Evolutionary conservation across 2,329 filamentous ascomycete genomes (phyloP), one percentile per base, ranked within the genome.

Genomic region (Trichoderma hamatum): DNA sequence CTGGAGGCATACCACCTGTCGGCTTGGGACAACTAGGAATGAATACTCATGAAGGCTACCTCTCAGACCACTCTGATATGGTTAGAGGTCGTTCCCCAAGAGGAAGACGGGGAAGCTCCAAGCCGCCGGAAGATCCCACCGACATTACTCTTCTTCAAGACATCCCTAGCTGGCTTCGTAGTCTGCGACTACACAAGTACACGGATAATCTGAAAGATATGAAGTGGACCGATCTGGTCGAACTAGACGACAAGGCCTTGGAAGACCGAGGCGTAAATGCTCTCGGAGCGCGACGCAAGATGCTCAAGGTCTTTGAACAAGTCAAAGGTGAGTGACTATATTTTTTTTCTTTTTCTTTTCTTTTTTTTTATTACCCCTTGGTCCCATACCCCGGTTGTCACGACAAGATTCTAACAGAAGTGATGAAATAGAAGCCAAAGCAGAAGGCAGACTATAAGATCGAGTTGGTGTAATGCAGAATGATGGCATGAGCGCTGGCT

Each of bases 231-330:
- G 96, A 99, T 66, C 82, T 99, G 74, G 84, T 99, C 70, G 92
- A 96, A 80, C 84, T 99, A 74, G 93, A 97, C 76, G 96, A 99
- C 74, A 94, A 94, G 77, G 94, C 93, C 60, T 84, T 99, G 72
- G 95, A 98, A 82, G 92, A 93, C 30, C 91, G 93, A 64, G 96
- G 96, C 61, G 96, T 99, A 36, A 97, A 97, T 79, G 96, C 96
- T 66, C 87, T 98, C 68, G 96, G 96, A 75, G 96, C 96, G 21
- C 87, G 96, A 74, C 92, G 95, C 78, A 99, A 99, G 87, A 96
- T 99, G 93, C 84, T 99, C 71, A 99, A 99, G 88, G 96, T 98
- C 68, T 98, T 98, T 81, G 96, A 98, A 76, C 94, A 97, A 84
- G 95, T 98, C 76, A 93, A 89, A 81, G 92, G 88, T 89, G 82